These are phyloP conservation scores for Colletotrichum trifolii DNA, from an alignment of 2,329 filamentous ascomycete genomes.

Conservation along the genomic window DNA sequence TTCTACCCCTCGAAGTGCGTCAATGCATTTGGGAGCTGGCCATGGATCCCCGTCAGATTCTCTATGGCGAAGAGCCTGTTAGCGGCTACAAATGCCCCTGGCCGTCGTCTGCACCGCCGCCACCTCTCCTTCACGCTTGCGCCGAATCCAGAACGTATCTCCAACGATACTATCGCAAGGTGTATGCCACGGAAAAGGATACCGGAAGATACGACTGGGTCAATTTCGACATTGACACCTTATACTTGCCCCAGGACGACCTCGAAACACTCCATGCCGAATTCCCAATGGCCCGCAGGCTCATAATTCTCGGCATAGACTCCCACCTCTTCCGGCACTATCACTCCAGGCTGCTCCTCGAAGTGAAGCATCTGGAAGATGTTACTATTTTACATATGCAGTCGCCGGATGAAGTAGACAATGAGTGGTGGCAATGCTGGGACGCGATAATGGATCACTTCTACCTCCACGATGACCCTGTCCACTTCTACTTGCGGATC, in stretches of 20 bases:
- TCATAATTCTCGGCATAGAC: constrained; percentile 13
- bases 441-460: constrained; percentile 5
- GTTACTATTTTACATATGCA: constrained; percentile 5
- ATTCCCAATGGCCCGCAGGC: not conserved
- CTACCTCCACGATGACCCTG: constrained; percentile 9
- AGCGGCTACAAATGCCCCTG: not conserved
- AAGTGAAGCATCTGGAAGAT: constrained; percentile 5
- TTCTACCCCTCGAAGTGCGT: constrained; percentile 3
- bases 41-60: not conserved
- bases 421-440: constrained; percentile 3
- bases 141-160: constrained; percentile 6
- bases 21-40: constrained; percentile 1
- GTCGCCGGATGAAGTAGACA: not conserved
- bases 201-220: not conserved
- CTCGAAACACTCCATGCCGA: constrained; percentile 1
- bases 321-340: constrained; percentile 1
- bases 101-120: not conserved
- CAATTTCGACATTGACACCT: constrained; percentile 8
- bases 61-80: not conserved
- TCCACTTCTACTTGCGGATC: constrained; percentile 6
- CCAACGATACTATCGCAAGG: constrained; percentile 8
- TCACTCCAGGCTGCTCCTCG: not conserved
- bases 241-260: constrained; percentile 2
- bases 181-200: not conserved
- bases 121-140: not conserved